A percentile compares a stretch with the other conserved stretches of the same genome.
phyloP scores from a whole-genome alignment of 495 filamentous ascomycete species.

The Penicillium parvum region DNA sequence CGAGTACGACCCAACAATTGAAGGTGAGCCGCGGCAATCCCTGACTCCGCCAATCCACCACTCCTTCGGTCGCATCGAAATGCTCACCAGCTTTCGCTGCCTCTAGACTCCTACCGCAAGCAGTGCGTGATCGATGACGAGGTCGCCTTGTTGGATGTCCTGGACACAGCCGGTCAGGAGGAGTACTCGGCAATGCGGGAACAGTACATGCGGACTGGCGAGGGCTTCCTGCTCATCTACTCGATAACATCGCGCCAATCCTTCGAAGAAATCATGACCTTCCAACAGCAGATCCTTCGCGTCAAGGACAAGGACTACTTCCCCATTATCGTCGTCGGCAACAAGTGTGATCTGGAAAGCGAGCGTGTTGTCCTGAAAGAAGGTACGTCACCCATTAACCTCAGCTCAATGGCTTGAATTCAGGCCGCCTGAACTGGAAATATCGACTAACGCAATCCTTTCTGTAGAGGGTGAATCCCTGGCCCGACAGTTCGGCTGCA shows the following conservation, averaged over 20 bases:
- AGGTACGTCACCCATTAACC: slow-evolving; percentile 52
- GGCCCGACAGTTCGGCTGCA: slow-evolving; percentile 84
- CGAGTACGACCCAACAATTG: slow-evolving; percentile 98
- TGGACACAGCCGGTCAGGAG: slow-evolving; percentile 97
- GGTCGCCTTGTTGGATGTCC: slow-evolving; percentile 91
- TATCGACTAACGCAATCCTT: slow-evolving; percentile 12
- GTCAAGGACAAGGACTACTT: slow-evolving; percentile 99
- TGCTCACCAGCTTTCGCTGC: slow-evolving; percentile 1
- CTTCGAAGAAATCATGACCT: slow-evolving; percentile 96
- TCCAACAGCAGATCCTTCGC: slow-evolving; percentile 96
- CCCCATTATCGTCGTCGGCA: slow-evolving; percentile 98
- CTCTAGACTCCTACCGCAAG: slow-evolving; percentile 95
- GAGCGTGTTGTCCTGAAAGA: slow-evolving; percentile 87
- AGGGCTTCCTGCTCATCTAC: slow-evolving; percentile 96
- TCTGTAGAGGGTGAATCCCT: slow-evolving; percentile 80
- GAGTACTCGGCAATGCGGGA: slow-evolving; percentile 99
- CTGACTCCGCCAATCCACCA: neutral
- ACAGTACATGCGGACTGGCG: slow-evolving; percentile 99
- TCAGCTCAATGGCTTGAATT: too few species aligned
- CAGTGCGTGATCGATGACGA: slow-evolving; percentile 98
- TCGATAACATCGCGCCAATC: slow-evolving; percentile 96
- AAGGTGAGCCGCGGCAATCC: slow-evolving; percentile 60
- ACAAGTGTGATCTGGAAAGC: slow-evolving; percentile 95
- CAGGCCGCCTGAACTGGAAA: too few species aligned
- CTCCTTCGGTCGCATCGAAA: slow-evolving; percentile 13